A percentile compares a stretch with the other conserved stretches of the same genome.
Evolutionary conservation across 345 rosid genomes (phyloP).

Genomic region (Eucalyptus melliodora): DNA sequence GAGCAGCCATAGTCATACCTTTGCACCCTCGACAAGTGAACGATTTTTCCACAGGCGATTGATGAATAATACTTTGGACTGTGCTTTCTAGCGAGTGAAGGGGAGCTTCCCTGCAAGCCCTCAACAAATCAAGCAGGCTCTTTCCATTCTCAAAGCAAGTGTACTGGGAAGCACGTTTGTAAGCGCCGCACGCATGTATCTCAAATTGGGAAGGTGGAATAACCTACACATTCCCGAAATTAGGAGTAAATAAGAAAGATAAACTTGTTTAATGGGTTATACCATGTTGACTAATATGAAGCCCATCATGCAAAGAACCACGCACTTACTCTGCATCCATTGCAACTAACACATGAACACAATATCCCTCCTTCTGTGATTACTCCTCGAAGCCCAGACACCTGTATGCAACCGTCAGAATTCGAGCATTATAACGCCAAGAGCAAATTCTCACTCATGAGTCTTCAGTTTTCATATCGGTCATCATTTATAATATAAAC

Average conservation of each 20-base stretch:
- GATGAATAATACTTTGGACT: conserved; percentile 41
- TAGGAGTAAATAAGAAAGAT: background rate
- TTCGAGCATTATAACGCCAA: background rate
- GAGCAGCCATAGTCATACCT: conserved; percentile 15
- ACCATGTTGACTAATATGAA: background rate
- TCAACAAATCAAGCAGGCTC: conserved; percentile 91
- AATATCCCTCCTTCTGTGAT: conserved; percentile 86
- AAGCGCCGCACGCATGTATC: conserved; percentile 92
- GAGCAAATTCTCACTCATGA: background rate
- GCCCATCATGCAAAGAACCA: background rate
- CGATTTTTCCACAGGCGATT: conserved; percentile 42
- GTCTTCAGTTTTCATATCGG: background rate
- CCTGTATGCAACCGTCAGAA: conserved; percentile 29
- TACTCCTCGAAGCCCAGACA: conserved; percentile 80
- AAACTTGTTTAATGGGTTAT: background rate
- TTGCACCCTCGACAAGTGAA: conserved; percentile 87
- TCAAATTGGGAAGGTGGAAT: conserved; percentile 94
- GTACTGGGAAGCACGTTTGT: conserved; percentile 89
- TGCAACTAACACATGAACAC: conserved; percentile 80
- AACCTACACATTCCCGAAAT: conserved; percentile 37
- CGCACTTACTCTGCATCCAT: conserved; percentile 63
- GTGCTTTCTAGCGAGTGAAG: conserved; percentile 66
- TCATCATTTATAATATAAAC: background rate
- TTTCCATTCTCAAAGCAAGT: conserved; percentile 97
- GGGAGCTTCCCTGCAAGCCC: conserved; percentile 67